Evolutionary conservation across 345 rosid species (phyloP).

Genomic region (Rubroshorea leprosula): DNA sequence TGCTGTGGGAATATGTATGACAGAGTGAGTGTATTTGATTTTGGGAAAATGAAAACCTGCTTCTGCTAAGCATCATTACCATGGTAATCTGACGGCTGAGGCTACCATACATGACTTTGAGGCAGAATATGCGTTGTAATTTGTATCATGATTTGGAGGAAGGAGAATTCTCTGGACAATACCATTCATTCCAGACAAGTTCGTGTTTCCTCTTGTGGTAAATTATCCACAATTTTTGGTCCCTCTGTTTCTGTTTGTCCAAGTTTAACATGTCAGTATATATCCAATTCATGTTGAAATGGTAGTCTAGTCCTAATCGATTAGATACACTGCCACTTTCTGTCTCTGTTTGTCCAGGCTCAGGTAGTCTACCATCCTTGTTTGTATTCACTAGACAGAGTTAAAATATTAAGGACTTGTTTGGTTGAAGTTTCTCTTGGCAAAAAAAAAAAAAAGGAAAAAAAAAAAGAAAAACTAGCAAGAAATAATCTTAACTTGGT

Average conservation of each 20-base stretch:
- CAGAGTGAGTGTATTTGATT: conserved; percentile 69
- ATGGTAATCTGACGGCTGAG: conserved; percentile 84
- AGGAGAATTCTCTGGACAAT: conserved; percentile 45
- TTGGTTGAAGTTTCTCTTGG: too few species aligned
- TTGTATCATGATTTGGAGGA: conserved; percentile 59
- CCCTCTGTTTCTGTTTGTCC: conserved; percentile 1
- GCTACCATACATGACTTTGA: conserved; percentile 71
- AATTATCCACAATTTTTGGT: conserved; percentile 43
- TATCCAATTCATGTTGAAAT: conserved; percentile 18
- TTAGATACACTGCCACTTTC: too few species aligned
- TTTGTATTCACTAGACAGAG: too few species aligned
- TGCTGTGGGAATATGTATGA: conserved; percentile 73
- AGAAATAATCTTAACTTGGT: too few species aligned
- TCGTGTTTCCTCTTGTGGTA: conserved; percentile 60
- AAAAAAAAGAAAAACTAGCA: too few species aligned
- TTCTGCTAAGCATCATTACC: conserved; percentile 75
- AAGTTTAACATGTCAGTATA: conserved; percentile 13
- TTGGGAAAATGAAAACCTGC: conserved; percentile 79
- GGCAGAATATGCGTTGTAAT: conserved; percentile 74
- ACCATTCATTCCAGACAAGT: conserved; percentile 62
- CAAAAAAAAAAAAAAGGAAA: too few species aligned
- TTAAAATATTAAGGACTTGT: too few species aligned
- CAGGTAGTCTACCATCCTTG: too few species aligned
- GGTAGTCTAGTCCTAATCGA: too few species aligned
- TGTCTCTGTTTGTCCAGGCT: too few species aligned